Percentiles rank a stretch among this genome's conserved stretches.
Conservation (phyloP, 1,139 yeast species). For the Saccharomycopsis hybrid region DNA sequence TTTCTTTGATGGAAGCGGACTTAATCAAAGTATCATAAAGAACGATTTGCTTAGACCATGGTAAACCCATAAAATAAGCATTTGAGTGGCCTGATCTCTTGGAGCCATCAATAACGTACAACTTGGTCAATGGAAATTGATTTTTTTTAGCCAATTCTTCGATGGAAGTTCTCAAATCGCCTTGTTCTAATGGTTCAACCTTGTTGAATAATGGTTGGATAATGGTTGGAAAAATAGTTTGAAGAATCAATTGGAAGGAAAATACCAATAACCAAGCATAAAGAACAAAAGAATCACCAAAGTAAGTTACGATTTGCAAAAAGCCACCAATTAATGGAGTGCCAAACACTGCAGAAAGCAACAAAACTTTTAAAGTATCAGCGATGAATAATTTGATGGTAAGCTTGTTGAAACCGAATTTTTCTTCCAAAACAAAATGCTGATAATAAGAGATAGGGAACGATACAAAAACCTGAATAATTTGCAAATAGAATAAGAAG, state of each 20-base stretch:
- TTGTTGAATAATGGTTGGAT: conserved; percentile 92
- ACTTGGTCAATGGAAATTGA: conserved; percentile 77
- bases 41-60: conserved; percentile 95
- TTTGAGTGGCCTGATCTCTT: conserved; percentile 93
- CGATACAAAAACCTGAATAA: conserved; percentile 44
- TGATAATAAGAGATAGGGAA: conserved; percentile 65
- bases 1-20: conserved; percentile 69
- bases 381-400: conserved; percentile 64
- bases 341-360: conserved; percentile 53
- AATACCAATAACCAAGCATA: conserved; percentile 72
- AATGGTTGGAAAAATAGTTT: conserved; percentile 71
- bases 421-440: conserved; percentile 85
- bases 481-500: conserved; percentile 47
- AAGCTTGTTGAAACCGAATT: conserved; percentile 85
- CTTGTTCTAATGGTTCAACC: conserved; percentile 83
- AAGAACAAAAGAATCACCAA: conserved; percentile 73
- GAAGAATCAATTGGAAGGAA: conserved; percentile 61
- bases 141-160: conserved; percentile 71
- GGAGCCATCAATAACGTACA: conserved; percentile 90
- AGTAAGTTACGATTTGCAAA: conserved; percentile 72
- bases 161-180: conserved; percentile 76
- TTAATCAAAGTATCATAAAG: conserved; percentile 84
- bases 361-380: conserved; percentile 59
- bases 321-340: conserved; percentile 70
- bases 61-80: conserved; percentile 92